Conservation (phyloP, 1,139 yeast genomes). For the Protomyces arabidopsidicola region DNA sequence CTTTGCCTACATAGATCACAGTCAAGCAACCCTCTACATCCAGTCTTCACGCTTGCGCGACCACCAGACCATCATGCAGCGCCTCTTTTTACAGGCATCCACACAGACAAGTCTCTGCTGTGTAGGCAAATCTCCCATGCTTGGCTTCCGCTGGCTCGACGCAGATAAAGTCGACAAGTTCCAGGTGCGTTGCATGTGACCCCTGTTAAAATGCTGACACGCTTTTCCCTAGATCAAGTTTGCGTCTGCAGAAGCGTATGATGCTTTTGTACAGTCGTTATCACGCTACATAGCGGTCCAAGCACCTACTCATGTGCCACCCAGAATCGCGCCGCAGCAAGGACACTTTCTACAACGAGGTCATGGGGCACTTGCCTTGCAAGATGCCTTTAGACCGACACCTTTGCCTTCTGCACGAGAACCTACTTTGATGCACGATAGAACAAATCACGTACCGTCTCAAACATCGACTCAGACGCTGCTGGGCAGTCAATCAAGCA, state of each 20-base stretch:
- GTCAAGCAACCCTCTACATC: neutral
- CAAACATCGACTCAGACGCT: neutral
- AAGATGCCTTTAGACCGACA: neutral
- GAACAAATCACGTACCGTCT: neutral
- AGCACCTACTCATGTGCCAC: neutral
- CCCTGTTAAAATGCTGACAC: neutral
- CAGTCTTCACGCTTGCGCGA: neutral
- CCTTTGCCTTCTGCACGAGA: neutral
- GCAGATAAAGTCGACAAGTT: neutral
- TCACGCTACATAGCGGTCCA: neutral
- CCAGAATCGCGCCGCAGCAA: neutral
- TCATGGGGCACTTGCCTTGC: neutral
- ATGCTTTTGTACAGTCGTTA: neutral
- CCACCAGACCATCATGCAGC: neutral
- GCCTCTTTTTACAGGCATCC: neutral
- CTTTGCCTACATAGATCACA: neutral
- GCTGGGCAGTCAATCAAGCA: neutral
- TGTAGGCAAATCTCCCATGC: slow-evolving; percentile 6
- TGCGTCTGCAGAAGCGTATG: neutral
- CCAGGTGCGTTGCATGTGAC: neutral
- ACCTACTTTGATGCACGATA: too few species aligned
- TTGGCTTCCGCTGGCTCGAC: slow-evolving; percentile 9
- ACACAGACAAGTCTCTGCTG: neutral
- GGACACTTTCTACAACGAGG: neutral
- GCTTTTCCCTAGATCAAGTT: slow-evolving; percentile 1